Base-by-base conservation (phyloP, 2,329 filamentous ascomycete species). In the Trichophyton verrucosum region DNA sequence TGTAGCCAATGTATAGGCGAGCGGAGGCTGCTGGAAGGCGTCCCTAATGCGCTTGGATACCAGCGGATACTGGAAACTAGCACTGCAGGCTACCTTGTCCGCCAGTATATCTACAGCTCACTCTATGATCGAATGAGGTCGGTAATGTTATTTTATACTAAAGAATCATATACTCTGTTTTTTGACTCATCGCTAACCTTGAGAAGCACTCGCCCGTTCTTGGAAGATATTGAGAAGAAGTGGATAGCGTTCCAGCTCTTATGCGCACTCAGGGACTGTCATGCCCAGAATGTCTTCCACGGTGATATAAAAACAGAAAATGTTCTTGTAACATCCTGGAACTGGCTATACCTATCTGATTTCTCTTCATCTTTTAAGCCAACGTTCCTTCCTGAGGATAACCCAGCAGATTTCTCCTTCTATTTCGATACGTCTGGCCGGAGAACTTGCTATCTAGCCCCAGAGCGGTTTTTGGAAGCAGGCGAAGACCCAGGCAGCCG, bases 291-390 rank as follows among this genome's bases (percentile, higher is more conserved):
- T 68, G 81, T 99, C 58, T 97, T 91, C 72, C 94, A 99, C 71
- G 95, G 94, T 61, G 95, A 99, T 70, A 97, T 99, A 78, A 99
- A 99, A 78, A 94, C 92, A 1, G 92, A 99, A 74, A 99, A 99
- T 69, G 85, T 95, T 40, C 79, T 99, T 56, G 92, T 99, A 58
- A 99, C 94, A 0, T 97, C 94, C 5, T 99, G 94, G 94, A 96
- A 97, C 76, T 99, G 95, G 94, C 81, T 99, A 1, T 99, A 97
- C 72, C 81, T 99, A 42, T 87, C 91, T n/a, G 94, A 99, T 73
- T 99, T 97, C 72, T 96, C 92, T 3, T 91, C 92, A 0, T 87
- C 89, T 0, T 97, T 95, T 77, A 99, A 99, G 71, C 94, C 91
- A 9, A 89, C 91, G 3, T 89, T 90, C 73, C 79, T 99, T 2